These are phyloP conservation scores for Camelina hispida DNA, from an alignment of 345 rosid genomes.

Conservation along the genomic window DNA sequence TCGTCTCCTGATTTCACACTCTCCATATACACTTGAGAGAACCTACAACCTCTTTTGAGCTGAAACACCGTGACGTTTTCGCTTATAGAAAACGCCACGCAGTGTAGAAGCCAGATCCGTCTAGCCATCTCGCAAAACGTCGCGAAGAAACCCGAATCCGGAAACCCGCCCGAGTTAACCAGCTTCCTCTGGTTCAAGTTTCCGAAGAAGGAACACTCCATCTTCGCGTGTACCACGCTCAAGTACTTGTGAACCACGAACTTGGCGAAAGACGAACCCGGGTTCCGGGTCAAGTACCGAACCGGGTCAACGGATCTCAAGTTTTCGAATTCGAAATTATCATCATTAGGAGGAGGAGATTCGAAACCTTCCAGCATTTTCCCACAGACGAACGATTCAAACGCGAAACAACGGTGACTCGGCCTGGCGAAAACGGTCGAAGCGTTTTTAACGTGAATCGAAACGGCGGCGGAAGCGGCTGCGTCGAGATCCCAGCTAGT, in stretches of 20 bases:
- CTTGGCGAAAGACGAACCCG: slow-evolving; percentile 56
- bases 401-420: slow-evolving; percentile 60
- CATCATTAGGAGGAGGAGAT: slow-evolving; percentile 21
- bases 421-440: slow-evolving; percentile 47
- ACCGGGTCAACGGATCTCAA: slow-evolving; percentile 55
- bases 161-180: slow-evolving; percentile 69
- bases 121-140: slow-evolving; percentile 79
- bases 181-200: slow-evolving; percentile 85
- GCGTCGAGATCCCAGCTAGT: slow-evolving; percentile 85
- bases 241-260: slow-evolving; percentile 68
- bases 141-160: slow-evolving; percentile 74
- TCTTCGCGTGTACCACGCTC: slow-evolving; percentile 83
- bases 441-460: slow-evolving; percentile 26
- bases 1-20: slow-evolving; percentile 63
- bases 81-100: slow-evolving; percentile 66
- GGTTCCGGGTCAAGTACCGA: slow-evolving; percentile 59
- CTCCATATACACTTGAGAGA: slow-evolving; percentile 95
- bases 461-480: slow-evolving; percentile 67
- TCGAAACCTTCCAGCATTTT: slow-evolving; percentile 74
- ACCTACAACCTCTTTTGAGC: slow-evolving; percentile 63
- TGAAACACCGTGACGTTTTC: slow-evolving; percentile 71
- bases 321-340: slow-evolving; percentile 46
- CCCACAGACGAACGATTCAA: slow-evolving; percentile 76
- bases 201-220: slow-evolving; percentile 94
- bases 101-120: slow-evolving; percentile 78